These are phyloP conservation scores for Colletotrichum abscissum DNA, from an alignment of 2,329 filamentous ascomycete genomes.

Conservation along the genomic window DNA sequence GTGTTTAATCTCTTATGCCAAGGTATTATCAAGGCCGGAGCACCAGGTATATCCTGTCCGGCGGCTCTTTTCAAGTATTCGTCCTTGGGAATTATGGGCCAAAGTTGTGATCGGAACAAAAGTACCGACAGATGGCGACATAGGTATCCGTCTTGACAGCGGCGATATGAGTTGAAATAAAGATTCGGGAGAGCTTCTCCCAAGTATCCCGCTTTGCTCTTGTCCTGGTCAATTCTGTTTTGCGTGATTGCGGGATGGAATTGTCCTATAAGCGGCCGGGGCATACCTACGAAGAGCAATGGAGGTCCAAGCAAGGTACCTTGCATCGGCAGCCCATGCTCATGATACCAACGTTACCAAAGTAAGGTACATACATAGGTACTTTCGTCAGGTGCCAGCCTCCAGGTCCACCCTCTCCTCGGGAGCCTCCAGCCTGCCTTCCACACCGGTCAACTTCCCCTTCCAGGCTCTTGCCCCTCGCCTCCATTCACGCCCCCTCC, in stretches of 20 bases:
- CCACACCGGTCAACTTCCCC: background rate
- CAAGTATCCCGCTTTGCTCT: background rate
- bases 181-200: background rate
- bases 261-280: background rate
- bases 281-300: background rate
- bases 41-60: background rate
- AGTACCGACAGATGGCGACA: background rate
- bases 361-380: background rate
- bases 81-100: background rate
- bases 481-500: slow-evolving; percentile 3
- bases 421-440: slow-evolving; percentile 13
- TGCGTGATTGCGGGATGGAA: slow-evolving; percentile 1
- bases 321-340: background rate
- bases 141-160: background rate
- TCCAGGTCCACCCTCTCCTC: background rate
- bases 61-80: background rate
- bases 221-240: background rate
- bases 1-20: background rate
- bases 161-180: background rate
- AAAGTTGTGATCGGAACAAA: background rate
- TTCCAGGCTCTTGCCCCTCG: background rate
- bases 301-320: background rate
- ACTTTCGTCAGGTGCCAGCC: background rate
- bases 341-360: no score
- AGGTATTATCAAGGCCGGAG: background rate